A percentile compares a stretch with the other conserved stretches of the same genome.
Evolutionary conservation across 2,329 filamentous ascomycete genomes (phyloP).

Genomic region (Eutypa lata): DNA sequence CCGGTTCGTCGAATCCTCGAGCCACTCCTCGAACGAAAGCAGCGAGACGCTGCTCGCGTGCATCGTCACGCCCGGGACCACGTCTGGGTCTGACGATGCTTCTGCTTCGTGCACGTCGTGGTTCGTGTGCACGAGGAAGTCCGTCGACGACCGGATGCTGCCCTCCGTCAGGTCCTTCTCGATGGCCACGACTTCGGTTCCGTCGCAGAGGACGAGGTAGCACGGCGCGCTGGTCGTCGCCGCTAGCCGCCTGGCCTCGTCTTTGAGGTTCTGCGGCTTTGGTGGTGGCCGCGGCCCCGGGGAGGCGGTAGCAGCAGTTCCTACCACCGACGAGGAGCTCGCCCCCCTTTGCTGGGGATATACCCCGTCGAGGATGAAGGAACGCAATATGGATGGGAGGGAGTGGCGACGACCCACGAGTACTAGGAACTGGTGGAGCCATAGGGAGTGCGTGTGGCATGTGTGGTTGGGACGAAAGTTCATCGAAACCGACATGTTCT

Average conservation of each 20-base stretch:
- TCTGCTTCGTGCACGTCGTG: slow-evolving; percentile 38
- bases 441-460: slow-evolving; percentile 33
- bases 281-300: not conserved
- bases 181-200: slow-evolving; percentile 42
- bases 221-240: slow-evolving; percentile 42
- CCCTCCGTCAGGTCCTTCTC: slow-evolving; percentile 54
- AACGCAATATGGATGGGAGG: slow-evolving; percentile 49
- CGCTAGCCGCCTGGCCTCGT: not conserved
- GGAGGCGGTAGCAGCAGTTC: too few relatives aligned
- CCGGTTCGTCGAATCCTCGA: slow-evolving; percentile 30
- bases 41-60: not conserved
- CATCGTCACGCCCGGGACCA: not conserved
- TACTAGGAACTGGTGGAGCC: slow-evolving; percentile 50
- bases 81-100: slow-evolving; percentile 1
- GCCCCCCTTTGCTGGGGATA: not conserved
- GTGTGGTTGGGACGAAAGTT: slow-evolving; percentile 51
- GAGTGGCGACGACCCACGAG: slow-evolving; percentile 51
- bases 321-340: too few relatives aligned
- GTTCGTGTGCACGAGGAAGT: slow-evolving; percentile 57
- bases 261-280: not conserved
- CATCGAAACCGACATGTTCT: slow-evolving; percentile 43
- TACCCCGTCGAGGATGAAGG: slow-evolving; percentile 13
- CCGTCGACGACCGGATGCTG: slow-evolving; percentile 37
- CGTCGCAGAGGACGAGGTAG: slow-evolving; percentile 55
- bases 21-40: slow-evolving; percentile 20